Evolutionary conservation across 1,284 basidiomycete species (phyloP).

Genomic region (Phellopilus nigrolimitatus): DNA sequence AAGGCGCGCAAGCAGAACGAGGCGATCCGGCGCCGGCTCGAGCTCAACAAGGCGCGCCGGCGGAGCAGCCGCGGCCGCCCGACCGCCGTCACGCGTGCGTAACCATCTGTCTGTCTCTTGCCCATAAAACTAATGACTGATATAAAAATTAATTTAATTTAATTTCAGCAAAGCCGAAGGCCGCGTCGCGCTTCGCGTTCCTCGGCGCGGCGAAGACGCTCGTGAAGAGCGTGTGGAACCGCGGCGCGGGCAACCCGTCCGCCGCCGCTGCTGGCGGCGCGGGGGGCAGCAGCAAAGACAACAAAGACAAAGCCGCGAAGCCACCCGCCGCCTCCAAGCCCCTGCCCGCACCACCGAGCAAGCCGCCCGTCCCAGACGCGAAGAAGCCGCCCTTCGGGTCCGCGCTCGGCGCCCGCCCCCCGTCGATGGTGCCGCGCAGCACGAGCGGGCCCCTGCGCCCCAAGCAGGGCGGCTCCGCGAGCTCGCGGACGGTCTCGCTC

Average conservation of each 20-base stretch:
- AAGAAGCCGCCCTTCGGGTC: background rate
- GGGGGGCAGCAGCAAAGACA: constrained; percentile 23
- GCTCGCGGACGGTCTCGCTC: too few species aligned
- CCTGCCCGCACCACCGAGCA: constrained; percentile 10
- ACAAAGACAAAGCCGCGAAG: constrained; percentile 13
- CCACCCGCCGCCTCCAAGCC: constrained; percentile 12
- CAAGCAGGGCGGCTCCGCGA: too few species aligned
- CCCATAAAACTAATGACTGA: background rate
- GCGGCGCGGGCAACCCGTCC: constrained; percentile 34
- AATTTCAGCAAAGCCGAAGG: constrained; percentile 35
- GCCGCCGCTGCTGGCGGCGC: too few species aligned
- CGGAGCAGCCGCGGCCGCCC: constrained; percentile 57
- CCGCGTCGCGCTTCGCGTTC: constrained; percentile 51
- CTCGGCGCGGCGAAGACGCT: constrained; percentile 48
- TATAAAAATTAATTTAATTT: background rate
- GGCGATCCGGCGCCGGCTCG: constrained; percentile 55
- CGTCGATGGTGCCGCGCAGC: too few species aligned
- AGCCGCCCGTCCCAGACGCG: background rate
- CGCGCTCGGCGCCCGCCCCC: background rate
- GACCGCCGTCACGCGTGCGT: constrained; percentile 32
- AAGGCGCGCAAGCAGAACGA: constrained; percentile 47
- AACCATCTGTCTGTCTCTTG: constrained; percentile 5
- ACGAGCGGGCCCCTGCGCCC: too few species aligned
- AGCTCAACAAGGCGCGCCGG: constrained; percentile 55
- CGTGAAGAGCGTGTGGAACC: constrained; percentile 52